Conservation (phyloP, 495 filamentous ascomycete species). For the Trichoderma parareesei region DNA sequence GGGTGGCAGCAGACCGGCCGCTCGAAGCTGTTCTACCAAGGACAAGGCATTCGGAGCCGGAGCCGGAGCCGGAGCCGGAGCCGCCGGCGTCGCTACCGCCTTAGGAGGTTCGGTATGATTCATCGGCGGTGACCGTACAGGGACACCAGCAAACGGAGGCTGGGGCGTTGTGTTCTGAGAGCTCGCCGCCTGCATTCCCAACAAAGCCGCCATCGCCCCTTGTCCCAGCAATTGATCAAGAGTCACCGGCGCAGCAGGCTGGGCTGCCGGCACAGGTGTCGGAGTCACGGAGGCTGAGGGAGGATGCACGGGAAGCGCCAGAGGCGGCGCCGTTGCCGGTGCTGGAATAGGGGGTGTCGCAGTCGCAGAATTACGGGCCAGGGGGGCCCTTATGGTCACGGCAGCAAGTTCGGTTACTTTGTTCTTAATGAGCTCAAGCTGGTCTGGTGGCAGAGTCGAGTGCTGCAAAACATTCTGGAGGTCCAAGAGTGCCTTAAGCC, state of each 20-base stretch:
- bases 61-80: constrained; percentile 18
- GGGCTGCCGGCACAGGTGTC: constrained; percentile 24
- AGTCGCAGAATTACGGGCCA: constrained; percentile 22
- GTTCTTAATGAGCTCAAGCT: constrained; percentile 70
- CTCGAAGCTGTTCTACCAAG: constrained; percentile 32
- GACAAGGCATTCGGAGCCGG: constrained; percentile 26
- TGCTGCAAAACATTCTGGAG: constrained; percentile 72
- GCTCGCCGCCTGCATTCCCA: constrained; percentile 38
- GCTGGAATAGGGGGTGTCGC: constrained; percentile 23
- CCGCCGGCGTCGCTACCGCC: constrained; percentile 16
- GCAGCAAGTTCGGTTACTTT: constrained; percentile 62
- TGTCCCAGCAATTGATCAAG: constrained; percentile 45
- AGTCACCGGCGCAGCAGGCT: constrained; percentile 28
- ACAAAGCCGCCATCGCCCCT: constrained; percentile 42
- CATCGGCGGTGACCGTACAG: constrained; percentile 33
- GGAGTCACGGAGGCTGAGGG: constrained; percentile 7
- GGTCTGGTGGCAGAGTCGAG: constrained; percentile 69
- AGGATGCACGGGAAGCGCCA: constrained; percentile 23
- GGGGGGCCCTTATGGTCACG: constrained; percentile 39
- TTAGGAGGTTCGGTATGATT: constrained; percentile 11
- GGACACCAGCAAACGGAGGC: constrained; percentile 24
- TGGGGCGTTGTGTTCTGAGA: constrained; percentile 34
- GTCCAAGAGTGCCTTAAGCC: constrained; percentile 78
- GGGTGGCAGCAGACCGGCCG: constrained; percentile 31
- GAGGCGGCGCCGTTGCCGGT: constrained; percentile 20